A percentile compares a stretch with the other conserved stretches of the same genome.
Evolutionary conservation across 345 rosid species (phyloP).

Genomic region (Eucalyptus sp.): DNA sequence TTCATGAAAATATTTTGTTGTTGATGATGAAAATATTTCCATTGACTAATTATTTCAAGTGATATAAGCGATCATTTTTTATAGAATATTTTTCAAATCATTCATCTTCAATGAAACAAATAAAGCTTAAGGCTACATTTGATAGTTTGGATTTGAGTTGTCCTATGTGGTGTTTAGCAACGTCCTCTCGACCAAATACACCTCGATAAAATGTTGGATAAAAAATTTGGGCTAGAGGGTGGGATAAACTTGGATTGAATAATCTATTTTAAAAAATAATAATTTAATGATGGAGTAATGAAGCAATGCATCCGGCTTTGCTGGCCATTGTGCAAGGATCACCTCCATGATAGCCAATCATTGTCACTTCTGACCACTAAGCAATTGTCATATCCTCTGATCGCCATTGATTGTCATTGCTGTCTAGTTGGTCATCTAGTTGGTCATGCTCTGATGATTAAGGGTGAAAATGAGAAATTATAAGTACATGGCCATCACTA

Average conservation of each 20-base stretch:
- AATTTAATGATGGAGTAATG: neutral
- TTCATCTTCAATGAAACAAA: too few species aligned
- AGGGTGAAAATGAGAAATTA: neutral
- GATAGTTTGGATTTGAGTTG: neutral
- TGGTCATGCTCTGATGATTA: neutral
- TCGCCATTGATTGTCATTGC: fast-evolving
- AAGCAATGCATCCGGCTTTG: fast-evolving
- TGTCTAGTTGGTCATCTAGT: fast-evolving
- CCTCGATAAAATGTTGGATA: neutral
- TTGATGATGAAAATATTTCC: too few species aligned
- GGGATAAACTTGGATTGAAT: neutral
- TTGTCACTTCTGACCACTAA: neutral
- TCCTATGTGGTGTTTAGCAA: neutral
- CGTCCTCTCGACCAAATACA: fast-evolving
- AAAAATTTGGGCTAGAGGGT: fast-evolving
- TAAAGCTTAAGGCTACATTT: too few species aligned
- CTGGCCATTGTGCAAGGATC: neutral
- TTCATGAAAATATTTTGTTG: too few species aligned
- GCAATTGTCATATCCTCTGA: fast-evolving
- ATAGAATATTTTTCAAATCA: too few species aligned
- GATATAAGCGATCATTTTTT: too few species aligned
- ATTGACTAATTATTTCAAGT: too few species aligned
- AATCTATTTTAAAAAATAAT: fast-evolving
- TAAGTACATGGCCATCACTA: neutral
- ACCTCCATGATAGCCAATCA: neutral